These are phyloP conservation scores for Boechera stricta DNA, from an alignment of 345 rosid species.

Conservation along the genomic window DNA sequence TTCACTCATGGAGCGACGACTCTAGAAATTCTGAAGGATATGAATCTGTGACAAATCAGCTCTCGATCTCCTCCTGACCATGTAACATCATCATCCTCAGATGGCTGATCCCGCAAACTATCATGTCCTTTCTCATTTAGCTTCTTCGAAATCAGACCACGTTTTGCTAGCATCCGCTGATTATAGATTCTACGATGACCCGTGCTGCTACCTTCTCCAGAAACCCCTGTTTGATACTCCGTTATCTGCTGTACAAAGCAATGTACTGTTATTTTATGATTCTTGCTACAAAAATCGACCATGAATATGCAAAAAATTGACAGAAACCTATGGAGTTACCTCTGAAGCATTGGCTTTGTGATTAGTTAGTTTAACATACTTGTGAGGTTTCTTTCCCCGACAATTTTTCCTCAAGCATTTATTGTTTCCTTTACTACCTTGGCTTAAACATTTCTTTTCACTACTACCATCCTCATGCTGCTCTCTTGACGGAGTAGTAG, in stretches of 20 bases:
- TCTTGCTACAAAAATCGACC: slow-evolving; percentile 35
- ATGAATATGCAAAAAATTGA: background rate
- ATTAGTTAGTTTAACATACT: slow-evolving; percentile 62
- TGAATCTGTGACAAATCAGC: slow-evolving; percentile 48
- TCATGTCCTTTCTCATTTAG: slow-evolving; percentile 46
- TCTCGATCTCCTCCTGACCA: slow-evolving; percentile 50
- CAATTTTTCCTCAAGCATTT: slow-evolving; percentile 53
- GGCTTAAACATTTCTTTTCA: slow-evolving; percentile 48
- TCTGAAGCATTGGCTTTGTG: slow-evolving; percentile 52
- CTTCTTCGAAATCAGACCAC: slow-evolving; percentile 61
- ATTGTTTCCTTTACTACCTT: slow-evolving; percentile 49
- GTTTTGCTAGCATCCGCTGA: slow-evolving; percentile 70
- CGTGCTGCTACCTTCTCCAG: slow-evolving; percentile 50
- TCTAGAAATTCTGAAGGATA: too few relatives aligned
- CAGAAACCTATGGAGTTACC: slow-evolving; percentile 48
- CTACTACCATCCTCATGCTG: background rate
- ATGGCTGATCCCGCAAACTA: slow-evolving; percentile 53
- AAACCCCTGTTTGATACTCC: slow-evolving; percentile 48
- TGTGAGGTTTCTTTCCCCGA: slow-evolving; percentile 57
- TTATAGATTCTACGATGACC: slow-evolving; percentile 63
- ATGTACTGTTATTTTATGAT: slow-evolving; percentile 44
- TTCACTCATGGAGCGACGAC: too few relatives aligned
- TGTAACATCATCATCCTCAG: slow-evolving; percentile 56
- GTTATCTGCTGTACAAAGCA: slow-evolving; percentile 48
- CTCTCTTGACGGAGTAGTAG: slow-evolving; percentile 28